Base-by-base conservation (phyloP, 768 basidiomycete genomes). In the Leccinum subgranulosum region DNA sequence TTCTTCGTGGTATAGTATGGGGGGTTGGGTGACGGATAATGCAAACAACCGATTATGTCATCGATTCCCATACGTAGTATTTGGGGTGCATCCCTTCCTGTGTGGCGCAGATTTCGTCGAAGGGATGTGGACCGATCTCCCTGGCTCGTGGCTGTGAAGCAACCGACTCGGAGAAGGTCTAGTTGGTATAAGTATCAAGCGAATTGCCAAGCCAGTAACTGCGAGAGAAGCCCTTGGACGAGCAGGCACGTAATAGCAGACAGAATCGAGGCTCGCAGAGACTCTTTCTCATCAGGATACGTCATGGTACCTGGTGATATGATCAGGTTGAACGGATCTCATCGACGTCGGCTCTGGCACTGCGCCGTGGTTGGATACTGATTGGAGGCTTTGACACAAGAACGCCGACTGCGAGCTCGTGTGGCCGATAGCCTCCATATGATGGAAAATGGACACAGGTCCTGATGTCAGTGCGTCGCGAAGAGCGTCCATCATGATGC, bases 401-500 rank as follows among this genome's bases (percentile, higher is more conserved):
- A 63, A 50, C 8, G 41, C 55, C 58, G 50, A 56, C 12, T 23
- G 58, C 28, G 45, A 34, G 21, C 41, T 53, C 62, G 62, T 51
- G 47, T 19, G 41, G 47, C 29, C 53, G 55, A 54, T 61, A 45
- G 43, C 7, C 41, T 64, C 51, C 48, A 36, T 60, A 53, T 57
- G 58, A 67, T 56, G 55, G 21, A 57, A 56, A 51, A 49, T 48
- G 56, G 43, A 61, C 47, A 48, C 55, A 63, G 57, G 51, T 27
- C 53, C 46, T 61, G 52, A 55, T 49, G 53, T 33, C 31, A 63
- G 43, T 27, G 45, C 53, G 47, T 53, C 47, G 15, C 43, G 52
- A 63, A 51, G 62, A 51, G 55, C 59, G 6, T 57, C 60, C 47
- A 64, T 64, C 48, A 55, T 49, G 64, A 60, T 36, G 53, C 61